Base-by-base conservation (phyloP, 2,329 filamentous ascomycete genomes). In the Cytospora piceae region DNA sequence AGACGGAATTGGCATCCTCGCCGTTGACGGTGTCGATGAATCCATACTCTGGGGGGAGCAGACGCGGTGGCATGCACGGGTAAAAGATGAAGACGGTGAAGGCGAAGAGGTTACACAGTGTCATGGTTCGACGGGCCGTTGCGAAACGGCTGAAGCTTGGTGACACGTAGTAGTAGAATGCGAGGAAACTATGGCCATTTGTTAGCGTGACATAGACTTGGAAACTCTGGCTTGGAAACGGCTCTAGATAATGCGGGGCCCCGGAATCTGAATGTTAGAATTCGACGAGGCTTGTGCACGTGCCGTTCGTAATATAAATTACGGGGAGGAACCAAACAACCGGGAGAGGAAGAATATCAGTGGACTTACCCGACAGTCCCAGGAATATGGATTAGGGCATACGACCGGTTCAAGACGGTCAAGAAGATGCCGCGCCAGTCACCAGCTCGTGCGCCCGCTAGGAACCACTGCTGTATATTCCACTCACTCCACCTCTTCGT, bases 151-250 rank as follows among this genome's bases (percentile, higher is more conserved):
- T 70, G 61, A 76, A 74, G 2, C 73, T 76, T 0, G 77, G 77
- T 4, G 86, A 85, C 52, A 82, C 80, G 72, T 85, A 85, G 74
- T 88, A 89, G 74, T 86, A 88, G 82, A 84, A 89, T 53, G 83
- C 85, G 61, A 88, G 84, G 73, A 88, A 88, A 63, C 85, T 87
- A 56, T 17, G 52, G 3, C 46, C n/a, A 14, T 29, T 31, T 6
- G 27, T 67, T 39, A 67, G 65, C 53, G 52, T 11, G 29, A 27
- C 29, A n/a, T 22, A 27, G 39, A 29, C 27, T 6, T 15, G n/a
- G 32, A 63, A 22, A 54, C 46, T 37, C 20, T 22, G 37, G n/a
- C n/a, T 20, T 46, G 8, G 37, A 12, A 27, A 14, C n/a, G 59
- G 51, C 24, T 15, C 20, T 2, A 3, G 37, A 55, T 29, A 49